phyloP scores from a whole-genome alignment of 1,139 yeast genomes.

The Magnusiomyces ingens region DNA sequence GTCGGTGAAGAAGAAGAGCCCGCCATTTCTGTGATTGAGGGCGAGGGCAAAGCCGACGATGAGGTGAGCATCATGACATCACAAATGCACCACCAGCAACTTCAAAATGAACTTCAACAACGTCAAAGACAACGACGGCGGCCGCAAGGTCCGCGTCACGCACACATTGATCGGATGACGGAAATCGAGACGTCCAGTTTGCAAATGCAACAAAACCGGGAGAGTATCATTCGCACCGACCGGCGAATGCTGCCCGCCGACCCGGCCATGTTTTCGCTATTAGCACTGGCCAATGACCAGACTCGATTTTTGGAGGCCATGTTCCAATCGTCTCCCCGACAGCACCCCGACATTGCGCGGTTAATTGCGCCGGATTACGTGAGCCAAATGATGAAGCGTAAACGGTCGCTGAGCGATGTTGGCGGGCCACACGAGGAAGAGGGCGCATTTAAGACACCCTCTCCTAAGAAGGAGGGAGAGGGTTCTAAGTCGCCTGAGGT shows the following conservation, averaged over 20 bases:
- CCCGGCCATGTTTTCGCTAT: slow-evolving; percentile 16
- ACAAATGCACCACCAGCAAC: not conserved
- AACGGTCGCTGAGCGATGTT: slow-evolving; percentile 22
- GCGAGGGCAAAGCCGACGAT: slow-evolving; percentile 6
- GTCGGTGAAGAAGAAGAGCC: slow-evolving; percentile 16
- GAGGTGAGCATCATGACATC: not conserved
- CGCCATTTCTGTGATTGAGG: slow-evolving; percentile 11
- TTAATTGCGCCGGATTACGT: slow-evolving; percentile 24
- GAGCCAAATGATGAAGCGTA: slow-evolving; percentile 24
- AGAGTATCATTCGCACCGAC: slow-evolving; percentile 14
- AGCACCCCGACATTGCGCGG: slow-evolving; percentile 17
- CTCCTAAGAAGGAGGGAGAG: not conserved
- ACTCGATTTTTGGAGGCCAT: slow-evolving; percentile 13
- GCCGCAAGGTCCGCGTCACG: slow-evolving; percentile 11
- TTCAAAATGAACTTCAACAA: slow-evolving; percentile 1
- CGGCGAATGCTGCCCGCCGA: slow-evolving; percentile 18
- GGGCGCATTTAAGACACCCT: slow-evolving; percentile 9
- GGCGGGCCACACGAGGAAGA: slow-evolving; percentile 22
- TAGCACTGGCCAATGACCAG: slow-evolving; percentile 11
- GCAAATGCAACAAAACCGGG: slow-evolving; percentile 12
- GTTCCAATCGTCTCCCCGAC: slow-evolving; percentile 13
- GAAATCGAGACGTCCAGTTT: slow-evolving; percentile 12
- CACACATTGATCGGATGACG: slow-evolving; percentile 14
- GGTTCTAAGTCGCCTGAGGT: not conserved
- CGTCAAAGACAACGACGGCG: slow-evolving; percentile 3